A percentile compares a stretch with the other conserved stretches of the same genome.
These are phyloP conservation scores for Aspergillus terreus DNA, from an alignment of 2,329 filamentous ascomycete species.

Conservation along the genomic window DNA sequence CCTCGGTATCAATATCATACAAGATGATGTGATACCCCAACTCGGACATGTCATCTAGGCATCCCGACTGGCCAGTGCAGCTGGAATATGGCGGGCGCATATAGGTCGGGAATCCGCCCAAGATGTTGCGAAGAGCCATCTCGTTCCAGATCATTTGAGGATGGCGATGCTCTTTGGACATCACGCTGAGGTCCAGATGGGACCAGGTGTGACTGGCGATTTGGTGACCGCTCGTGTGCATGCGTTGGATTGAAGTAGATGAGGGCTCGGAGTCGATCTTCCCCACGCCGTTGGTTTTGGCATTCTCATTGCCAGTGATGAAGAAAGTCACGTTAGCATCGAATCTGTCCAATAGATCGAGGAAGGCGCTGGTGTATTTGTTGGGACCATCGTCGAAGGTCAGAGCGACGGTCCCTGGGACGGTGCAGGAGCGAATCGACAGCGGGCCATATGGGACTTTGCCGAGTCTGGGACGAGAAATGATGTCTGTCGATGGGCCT, in stretches of 20 bases:
- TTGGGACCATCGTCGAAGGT: conserved; percentile 67
- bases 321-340: conserved; percentile 66
- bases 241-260: conserved; percentile 38
- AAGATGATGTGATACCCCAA: conserved; percentile 50
- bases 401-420: conserved; percentile 59
- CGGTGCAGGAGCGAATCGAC: conserved; percentile 37
- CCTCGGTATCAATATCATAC: conserved; percentile 47
- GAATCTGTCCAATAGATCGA: conserved; percentile 59
- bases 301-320: conserved; percentile 49
- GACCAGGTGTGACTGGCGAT: conserved; percentile 53
- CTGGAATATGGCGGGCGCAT: conserved; percentile 51
- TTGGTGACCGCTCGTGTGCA: conserved; percentile 46
- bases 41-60: conserved; percentile 40
- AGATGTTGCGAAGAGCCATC: conserved; percentile 44
- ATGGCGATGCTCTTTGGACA: conserved; percentile 34
- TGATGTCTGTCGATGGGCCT: conserved; percentile 31
- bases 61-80: conserved; percentile 35
- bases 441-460: conserved; percentile 33
- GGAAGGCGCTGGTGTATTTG: conserved; percentile 57
- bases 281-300: conserved; percentile 34
- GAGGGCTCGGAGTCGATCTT: conserved; percentile 41
- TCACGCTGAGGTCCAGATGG: conserved; percentile 44
- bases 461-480: conserved; percentile 35
- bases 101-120: conserved; percentile 51
- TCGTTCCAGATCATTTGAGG: conserved; percentile 48